Base-by-base conservation (phyloP, 441 rosid species). In the Pelargonium australe region DNA sequence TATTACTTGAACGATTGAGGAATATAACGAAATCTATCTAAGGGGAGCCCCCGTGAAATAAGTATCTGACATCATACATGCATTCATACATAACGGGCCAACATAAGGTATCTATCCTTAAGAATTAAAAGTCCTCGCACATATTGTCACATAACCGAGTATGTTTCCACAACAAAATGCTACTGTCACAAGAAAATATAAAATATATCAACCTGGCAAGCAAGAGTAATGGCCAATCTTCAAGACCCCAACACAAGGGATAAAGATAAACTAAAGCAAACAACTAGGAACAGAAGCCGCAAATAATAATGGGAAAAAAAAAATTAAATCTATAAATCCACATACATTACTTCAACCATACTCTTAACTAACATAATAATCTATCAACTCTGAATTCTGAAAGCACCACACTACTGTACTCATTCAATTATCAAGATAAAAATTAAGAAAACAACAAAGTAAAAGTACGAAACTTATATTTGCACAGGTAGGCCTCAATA, bases 241-340 rank as follows among this genome's bases (percentile, higher is more conserved):
- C 41, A 68, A 16, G 65, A 44, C 66, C 66, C 43, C 16, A 55
- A 67, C 66, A 64, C 45, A 23, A 64, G 49, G 45, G 12, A 64
- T 64, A n/a, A 40, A 40, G 49, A 31, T 9, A 45, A 17, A 64
- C 45, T 64, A 41, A 10, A 14, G 43, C 45, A 65, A 58, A 61
- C 20, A 74, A 14, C 57, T 51, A 12, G 10, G 49, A 10, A 3
- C 3, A 34, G 23, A 65, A 69, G 23, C 51, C 51, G 28, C 6
- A 11, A 61, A 40, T 53, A 19, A 58, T 20, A 40, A 64, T 31
- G 23, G 23, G n/a, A n/a, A 20, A 6, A 58, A 55, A 49, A 58
- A 8, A 44, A 23, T 40, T 40, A 19, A 8, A 4, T 28, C 66
- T 17, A 62, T 61, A 44, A 34, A 40, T 49, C 76, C 68, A 7